Evolutionary conservation across 768 basidiomycete genomes (phyloP).

Genomic region (Tricholoma hemisulphureum): DNA sequence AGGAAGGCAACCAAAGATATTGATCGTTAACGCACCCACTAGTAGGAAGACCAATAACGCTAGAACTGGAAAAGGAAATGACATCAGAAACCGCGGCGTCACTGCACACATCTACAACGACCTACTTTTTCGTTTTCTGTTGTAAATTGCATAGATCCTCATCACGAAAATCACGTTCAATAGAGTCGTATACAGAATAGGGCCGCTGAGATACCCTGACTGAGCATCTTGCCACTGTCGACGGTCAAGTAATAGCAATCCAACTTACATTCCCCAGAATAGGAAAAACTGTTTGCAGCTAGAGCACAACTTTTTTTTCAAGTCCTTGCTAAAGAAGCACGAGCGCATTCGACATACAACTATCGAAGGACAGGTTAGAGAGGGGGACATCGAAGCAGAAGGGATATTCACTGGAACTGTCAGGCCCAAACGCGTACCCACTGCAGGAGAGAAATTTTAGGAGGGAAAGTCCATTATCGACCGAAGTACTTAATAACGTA

Average conservation of each 20-base stretch:
- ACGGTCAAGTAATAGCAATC: neutral
- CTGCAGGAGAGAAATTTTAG: neutral
- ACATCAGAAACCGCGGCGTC: neutral
- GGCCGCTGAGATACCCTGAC: neutral
- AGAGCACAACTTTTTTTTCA: neutral
- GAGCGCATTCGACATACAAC: neutral
- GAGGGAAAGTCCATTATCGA: neutral
- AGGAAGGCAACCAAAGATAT: neutral
- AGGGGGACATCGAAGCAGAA: neutral
- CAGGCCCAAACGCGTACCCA: neutral
- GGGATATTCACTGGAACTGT: neutral
- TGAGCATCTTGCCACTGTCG: too few relatives aligned
- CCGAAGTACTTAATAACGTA: neutral
- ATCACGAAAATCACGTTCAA: neutral
- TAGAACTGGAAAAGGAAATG: neutral
- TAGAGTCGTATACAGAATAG: neutral
- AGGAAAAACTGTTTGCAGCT: neutral
- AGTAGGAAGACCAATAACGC: neutral
- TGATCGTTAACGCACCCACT: neutral
- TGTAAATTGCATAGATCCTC: neutral
- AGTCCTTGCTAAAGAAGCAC: neutral
- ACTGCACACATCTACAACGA: too few relatives aligned
- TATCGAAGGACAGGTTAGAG: neutral
- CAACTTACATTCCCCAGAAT: constrained; percentile 1
- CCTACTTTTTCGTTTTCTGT: neutral